Base-by-base conservation (phyloP, 2,329 filamentous ascomycete genomes). In the Pseudogymnoascus sp. region DNA sequence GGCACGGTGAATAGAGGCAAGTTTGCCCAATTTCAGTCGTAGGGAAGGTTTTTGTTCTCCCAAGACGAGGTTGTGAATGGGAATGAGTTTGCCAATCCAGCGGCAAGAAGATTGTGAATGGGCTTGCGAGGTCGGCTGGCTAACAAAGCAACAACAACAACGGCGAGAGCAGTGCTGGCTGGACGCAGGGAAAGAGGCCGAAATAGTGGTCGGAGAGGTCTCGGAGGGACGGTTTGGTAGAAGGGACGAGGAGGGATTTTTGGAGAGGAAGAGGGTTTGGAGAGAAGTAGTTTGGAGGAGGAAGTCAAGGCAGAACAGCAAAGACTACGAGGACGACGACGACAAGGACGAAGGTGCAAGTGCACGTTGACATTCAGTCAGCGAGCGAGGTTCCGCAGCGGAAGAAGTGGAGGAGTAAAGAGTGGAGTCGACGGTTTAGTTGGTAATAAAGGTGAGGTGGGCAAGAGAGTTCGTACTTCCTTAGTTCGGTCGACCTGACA, bases 381-480 rank as follows among this genome's bases (percentile, higher is more conserved):
- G 21, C 44, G 44, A 54, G 44, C 8, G 44, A 54, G 44, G 44
- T 54, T 33, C 44, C 44, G 44, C 26, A 15, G 44, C 17, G 44
- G 7, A 54, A 54, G 44, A 54, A 54, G 44, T 33, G 44, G 44
- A 54, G 26, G 44, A 54, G 44, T 26, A 26, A 33, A 47, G 44
- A 21, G 44, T 50, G 44, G 44, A 50, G 44, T 50, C 44, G 26
- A 50, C 44, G 26, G 24, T 29, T 50, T 7, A 31, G 44, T 50
- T 50, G 44, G 44, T 50, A 50, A 47, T 47, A 47, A 47, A 47
- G 24, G 41, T 47, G 40, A 44, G 40, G 40, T 44, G 40, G 40
- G 41, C 41, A 47, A 47, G 41, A 54, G 44, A 54, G 44, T 54
- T 54, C 44, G 44, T 54, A 54, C 44, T 54, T 54, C 44, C 44